A percentile compares a stretch with the other conserved stretches of the same genome.
Conservation (phyloP, 257 asterid species). For the Ilex aquifolium region DNA sequence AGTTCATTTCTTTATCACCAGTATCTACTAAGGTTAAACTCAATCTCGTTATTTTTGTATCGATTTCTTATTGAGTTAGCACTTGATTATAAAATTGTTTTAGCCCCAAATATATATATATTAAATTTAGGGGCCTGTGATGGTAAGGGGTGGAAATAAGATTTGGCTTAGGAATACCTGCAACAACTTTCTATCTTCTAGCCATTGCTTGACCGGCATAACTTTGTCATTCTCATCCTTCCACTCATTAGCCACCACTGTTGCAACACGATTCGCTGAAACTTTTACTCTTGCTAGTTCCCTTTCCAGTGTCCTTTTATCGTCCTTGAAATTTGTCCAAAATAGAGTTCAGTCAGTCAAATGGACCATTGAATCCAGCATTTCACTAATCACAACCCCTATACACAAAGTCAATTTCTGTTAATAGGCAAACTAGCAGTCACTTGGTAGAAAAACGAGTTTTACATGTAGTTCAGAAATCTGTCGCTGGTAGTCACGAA, state of each 20-base stretch:
- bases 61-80: no score
- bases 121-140: no score
- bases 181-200: conserved; percentile 74
- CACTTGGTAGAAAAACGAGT: not conserved
- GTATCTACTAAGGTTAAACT: no score
- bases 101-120: no score
- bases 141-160: not conserved
- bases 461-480: conserved; percentile 62
- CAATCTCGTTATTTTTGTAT: no score
- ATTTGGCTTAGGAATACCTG: conserved; percentile 36
- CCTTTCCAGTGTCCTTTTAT: conserved; percentile 78
- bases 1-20: no score
- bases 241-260: conserved; percentile 89
- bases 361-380: not conserved
- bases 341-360: conserved; percentile 3
- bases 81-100: no score
- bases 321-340: conserved; percentile 47
- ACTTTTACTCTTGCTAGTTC: conserved; percentile 83
- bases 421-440: not conserved
- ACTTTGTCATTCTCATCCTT: conserved; percentile 83
- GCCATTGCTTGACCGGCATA: conserved; percentile 96
- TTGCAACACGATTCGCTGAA: conserved; percentile 75
- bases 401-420: not conserved
- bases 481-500: conserved; percentile 61
- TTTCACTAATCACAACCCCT: not conserved